These are phyloP conservation scores for Globisporangium abappressorium DNA, from an alignment of 352 stramenopile species.

Conservation along the genomic window DNA sequence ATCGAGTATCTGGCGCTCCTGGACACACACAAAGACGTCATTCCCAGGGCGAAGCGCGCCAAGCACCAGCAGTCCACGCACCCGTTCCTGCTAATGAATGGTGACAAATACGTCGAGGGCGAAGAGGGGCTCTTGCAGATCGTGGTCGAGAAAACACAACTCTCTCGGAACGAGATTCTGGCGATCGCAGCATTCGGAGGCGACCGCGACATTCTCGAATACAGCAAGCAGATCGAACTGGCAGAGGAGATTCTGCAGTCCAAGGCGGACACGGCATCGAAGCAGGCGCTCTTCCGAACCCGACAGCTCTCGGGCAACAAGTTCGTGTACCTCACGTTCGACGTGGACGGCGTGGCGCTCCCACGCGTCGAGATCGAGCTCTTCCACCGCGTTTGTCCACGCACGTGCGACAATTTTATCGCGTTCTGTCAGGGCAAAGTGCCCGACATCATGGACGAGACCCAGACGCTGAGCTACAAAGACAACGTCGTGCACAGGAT, in stretches of 20 bases:
- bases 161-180: constrained; percentile 49
- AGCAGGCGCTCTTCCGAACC: constrained; percentile 39
- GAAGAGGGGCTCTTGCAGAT: constrained; percentile 62
- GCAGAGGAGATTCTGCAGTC: constrained; percentile 51
- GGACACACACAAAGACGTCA: constrained; percentile 24
- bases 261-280: constrained; percentile 40
- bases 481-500: constrained; percentile 62
- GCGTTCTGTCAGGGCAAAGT: constrained; percentile 62
- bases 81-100: constrained; percentile 53
- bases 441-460: constrained; percentile 38
- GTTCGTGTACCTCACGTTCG: constrained; percentile 64
- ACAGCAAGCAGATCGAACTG: constrained; percentile 27
- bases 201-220: constrained; percentile 16
- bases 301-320: constrained; percentile 47
- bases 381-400: constrained; percentile 53
- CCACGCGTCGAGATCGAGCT: constrained; percentile 72
- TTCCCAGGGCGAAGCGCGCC: constrained; percentile 26
- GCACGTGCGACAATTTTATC: constrained; percentile 74
- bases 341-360: constrained; percentile 52
- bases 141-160: constrained; percentile 46
- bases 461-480: constrained; percentile 41
- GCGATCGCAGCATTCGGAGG: constrained; percentile 52
- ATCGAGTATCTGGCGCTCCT: constrained; percentile 52
- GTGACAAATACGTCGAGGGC: constrained; percentile 38
- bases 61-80: constrained; percentile 31